Evolutionary conservation across 1,284 basidiomycete genomes (phyloP).

Genomic region (Cryptococcus neoformans): DNA sequence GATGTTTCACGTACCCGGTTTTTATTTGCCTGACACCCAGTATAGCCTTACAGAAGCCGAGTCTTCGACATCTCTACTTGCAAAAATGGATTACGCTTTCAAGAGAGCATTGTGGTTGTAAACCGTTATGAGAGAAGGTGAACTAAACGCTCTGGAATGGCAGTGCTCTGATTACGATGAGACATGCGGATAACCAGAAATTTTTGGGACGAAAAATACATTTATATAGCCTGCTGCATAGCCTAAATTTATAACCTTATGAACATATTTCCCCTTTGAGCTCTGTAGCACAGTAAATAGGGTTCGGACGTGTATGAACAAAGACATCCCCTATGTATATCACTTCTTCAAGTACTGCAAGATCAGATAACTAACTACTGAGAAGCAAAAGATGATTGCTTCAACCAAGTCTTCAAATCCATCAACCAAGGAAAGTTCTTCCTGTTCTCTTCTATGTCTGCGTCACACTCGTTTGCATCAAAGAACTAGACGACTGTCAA

Average conservation of each 20-base stretch:
- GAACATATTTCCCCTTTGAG: too few relatives aligned
- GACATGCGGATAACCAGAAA: too few relatives aligned
- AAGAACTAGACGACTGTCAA: conserved; percentile 7
- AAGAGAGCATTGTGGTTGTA: conserved; percentile 79
- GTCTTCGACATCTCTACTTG: conserved; percentile 72
- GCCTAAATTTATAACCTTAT: too few relatives aligned
- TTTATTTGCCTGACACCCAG: conserved; percentile 1
- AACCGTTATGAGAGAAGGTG: background rate
- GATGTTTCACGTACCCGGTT: background rate
- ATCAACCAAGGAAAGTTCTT: conserved; percentile 5
- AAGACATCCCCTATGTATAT: too few relatives aligned
- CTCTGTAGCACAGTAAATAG: too few relatives aligned
- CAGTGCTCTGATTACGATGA: too few relatives aligned
- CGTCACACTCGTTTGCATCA: conserved; percentile 5
- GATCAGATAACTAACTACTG: background rate
- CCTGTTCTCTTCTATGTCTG: conserved; percentile 1
- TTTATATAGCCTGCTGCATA: background rate
- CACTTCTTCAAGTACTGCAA: too few relatives aligned
- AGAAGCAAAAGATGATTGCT: conserved; percentile 1
- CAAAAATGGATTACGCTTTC: conserved; percentile 86
- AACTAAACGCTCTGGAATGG: too few relatives aligned
- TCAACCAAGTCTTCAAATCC: conserved; percentile 7
- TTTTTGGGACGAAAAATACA: background rate
- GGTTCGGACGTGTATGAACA: too few relatives aligned
- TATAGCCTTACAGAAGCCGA: conserved; percentile 72